phyloP scores from a whole-genome alignment of 1,284 basidiomycete species.

The Apiotrichum akiyoshidainum region DNA sequence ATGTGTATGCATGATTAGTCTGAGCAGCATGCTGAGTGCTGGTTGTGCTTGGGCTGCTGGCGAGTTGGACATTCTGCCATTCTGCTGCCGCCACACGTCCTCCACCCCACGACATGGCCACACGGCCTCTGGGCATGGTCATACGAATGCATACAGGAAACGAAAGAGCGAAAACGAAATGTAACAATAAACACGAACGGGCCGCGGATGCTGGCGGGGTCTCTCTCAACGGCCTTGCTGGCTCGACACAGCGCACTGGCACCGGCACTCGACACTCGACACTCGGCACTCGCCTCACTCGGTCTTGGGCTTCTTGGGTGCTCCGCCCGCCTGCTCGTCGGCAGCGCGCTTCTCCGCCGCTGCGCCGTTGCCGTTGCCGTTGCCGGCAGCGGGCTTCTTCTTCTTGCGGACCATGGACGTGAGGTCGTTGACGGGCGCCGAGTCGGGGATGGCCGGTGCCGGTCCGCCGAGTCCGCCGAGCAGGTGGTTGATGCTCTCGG shows the following conservation, averaged over 20 bases:
- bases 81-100: no score
- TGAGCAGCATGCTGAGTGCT: background rate
- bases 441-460: slow-evolving; percentile 23
- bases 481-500: slow-evolving; percentile 48
- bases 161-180: no score
- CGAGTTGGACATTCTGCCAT: no score
- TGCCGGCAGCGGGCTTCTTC: slow-evolving; percentile 37
- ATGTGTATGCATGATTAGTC: slow-evolving; percentile 9
- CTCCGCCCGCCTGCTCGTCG: slow-evolving; percentile 49
- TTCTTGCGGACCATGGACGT: slow-evolving; percentile 80
- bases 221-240: no score
- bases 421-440: slow-evolving; percentile 66
- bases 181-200: no score
- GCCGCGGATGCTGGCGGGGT: no score
- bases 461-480: slow-evolving; percentile 52
- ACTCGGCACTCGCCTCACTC: slow-evolving; percentile 42
- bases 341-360: slow-evolving; percentile 24
- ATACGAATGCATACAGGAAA: slow-evolving; percentile 4
- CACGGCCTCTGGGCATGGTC: background rate
- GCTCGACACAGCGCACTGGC: no score
- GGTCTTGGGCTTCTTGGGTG: slow-evolving; percentile 64
- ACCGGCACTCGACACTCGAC: no score
- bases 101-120: no score
- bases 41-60: no score
- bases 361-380: slow-evolving; percentile 56